These are phyloP conservation scores for Tylopilus rubrobrunneus DNA, from an alignment of 768 basidiomycete species.

Conservation along the genomic window DNA sequence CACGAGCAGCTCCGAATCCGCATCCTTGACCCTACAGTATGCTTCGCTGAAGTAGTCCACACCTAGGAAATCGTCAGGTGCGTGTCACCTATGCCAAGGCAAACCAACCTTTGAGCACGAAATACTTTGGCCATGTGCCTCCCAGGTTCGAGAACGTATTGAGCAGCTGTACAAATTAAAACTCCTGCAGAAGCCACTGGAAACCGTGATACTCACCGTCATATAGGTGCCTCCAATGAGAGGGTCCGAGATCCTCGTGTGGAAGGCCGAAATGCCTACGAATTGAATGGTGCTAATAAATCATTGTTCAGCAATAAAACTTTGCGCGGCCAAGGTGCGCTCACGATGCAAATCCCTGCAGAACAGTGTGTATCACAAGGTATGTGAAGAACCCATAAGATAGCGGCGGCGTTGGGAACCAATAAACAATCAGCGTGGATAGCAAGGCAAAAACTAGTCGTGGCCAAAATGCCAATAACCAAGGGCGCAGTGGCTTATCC, in stretches of 20 bases:
- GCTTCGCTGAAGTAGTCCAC: conserved; percentile 88
- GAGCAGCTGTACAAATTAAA: conserved; percentile 54
- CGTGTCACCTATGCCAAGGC: neutral
- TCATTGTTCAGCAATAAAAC: neutral
- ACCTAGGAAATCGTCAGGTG: conserved; percentile 39
- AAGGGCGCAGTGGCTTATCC: conserved; percentile 74
- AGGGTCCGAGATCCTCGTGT: conserved; percentile 93
- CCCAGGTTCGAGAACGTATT: conserved; percentile 97
- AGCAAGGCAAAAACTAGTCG: conserved; percentile 70
- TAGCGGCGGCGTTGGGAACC: conserved; percentile 78
- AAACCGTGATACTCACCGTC: conserved; percentile 62
- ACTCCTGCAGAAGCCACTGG: neutral
- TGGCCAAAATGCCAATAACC: conserved; percentile 91
- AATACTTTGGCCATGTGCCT: conserved; percentile 97
- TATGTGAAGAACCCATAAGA: conserved; percentile 74
- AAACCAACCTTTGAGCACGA: conserved; percentile 78
- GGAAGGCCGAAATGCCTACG: conserved; percentile 98
- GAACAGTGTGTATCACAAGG: conserved; percentile 75
- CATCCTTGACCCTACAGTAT: conserved; percentile 69
- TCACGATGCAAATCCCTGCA: conserved; percentile 82
- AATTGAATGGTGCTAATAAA: conserved; percentile 88
- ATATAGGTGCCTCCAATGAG: conserved; percentile 98
- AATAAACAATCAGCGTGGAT: conserved; percentile 74
- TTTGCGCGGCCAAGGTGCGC: conserved; percentile 24
- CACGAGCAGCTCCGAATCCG: conserved; percentile 46